Base-by-base conservation (phyloP, 345 rosid genomes). In the Iberis pinnata region DNA sequence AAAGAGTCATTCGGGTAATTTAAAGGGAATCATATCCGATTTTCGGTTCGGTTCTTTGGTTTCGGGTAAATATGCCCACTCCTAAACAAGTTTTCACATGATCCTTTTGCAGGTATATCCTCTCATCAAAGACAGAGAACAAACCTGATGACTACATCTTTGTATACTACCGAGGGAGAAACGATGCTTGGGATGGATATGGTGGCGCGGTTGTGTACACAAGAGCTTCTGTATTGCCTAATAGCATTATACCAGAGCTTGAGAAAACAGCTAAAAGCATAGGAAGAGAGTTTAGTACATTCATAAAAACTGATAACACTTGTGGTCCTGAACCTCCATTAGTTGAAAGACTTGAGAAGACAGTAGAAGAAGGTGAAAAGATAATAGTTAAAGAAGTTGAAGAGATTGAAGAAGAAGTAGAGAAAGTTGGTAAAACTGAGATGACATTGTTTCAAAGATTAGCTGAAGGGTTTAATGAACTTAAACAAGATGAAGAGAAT, bases 141-240 rank as follows among this genome's bases (percentile, higher is more conserved):
- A 74, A 75, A 54, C 75, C 68, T 0, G 89, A 87, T 12, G 96
- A 90, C 65, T 87, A 84, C 18, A 52, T 84, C 14, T 90, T 87
- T 41, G 93, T 90, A 40, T 90, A 90, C 58, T 90, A 90, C 70
- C 84, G 73, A 18, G 96, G 96, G 43, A 36, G 82, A 53, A 90
- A 90, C 49, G 95, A 90, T 74, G 98, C 96, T 32, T 90, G 98
- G 98, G 96, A 90, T 69, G 98, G 98, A 60, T 90, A 90, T 29
- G 96, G 95, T 0, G 98, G 98, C 43, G 92, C 96, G 1, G 86
- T 90, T 55, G 58, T 90, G n/a, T 90, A 90, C 73, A 90, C 98
- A 0, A 90, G 93, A 81, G 80, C 88, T 50, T 24, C 81, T 12
- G 73, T 78, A 43, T 68, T 90, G 47, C 96, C 93, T 4, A 65